Conservation (phyloP, 164 flowering plant genomes). For the Taxillus chinensis region DNA sequence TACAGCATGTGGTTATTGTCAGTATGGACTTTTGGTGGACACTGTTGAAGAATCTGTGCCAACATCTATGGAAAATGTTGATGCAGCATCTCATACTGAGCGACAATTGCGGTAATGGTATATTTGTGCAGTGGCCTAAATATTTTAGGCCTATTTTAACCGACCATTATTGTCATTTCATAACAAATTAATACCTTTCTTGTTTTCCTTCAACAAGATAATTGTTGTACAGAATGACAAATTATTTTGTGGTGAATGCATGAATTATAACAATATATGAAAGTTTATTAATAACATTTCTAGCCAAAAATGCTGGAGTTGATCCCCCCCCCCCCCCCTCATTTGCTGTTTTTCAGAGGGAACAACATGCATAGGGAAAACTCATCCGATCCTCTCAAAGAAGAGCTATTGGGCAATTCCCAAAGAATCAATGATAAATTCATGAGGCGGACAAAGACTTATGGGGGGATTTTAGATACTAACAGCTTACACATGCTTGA, state of each 20-base stretch:
- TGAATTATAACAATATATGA: no score
- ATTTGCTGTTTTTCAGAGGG: neutral
- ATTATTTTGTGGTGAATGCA: no score
- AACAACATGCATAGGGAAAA: neutral
- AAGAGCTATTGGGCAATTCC: conserved; percentile 14
- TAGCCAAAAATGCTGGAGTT: no score
- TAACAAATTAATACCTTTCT: no score
- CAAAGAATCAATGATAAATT: conserved; percentile 1
- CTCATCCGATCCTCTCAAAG: conserved; percentile 13
- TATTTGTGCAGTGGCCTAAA: neutral
- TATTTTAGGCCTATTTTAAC: no score
- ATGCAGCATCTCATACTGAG: neutral
- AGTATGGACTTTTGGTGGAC: neutral
- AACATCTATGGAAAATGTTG: neutral
- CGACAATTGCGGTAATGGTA: neutral
- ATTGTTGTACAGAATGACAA: no score
- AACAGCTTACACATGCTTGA: conserved; percentile 49
- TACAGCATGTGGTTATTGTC: conserved; percentile 1
- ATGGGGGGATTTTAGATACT: conserved; percentile 38
- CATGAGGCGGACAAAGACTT: neutral
- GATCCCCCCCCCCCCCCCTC: neutral
- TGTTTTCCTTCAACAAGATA: no score
- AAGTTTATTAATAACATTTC: no score
- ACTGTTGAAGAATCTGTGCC: neutral
- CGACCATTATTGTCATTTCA: no score